Evolutionary conservation across 192 early-diverging fungal species (phyloP).

Genomic region (Coemansia sp.): DNA sequence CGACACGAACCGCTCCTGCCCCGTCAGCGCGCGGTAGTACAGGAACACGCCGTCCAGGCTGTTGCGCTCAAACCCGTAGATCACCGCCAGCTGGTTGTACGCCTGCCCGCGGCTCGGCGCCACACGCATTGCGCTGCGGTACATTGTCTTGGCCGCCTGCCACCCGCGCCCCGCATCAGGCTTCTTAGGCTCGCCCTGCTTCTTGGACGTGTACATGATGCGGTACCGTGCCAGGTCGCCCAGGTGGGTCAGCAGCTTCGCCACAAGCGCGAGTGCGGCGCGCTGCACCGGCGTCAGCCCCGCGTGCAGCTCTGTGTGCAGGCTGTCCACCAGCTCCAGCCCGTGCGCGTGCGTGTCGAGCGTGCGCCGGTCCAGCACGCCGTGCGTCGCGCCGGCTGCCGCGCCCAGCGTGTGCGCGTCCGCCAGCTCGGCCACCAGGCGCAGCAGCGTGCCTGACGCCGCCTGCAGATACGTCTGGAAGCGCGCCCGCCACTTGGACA

Average conservation of each 20-base stretch:
- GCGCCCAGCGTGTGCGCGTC: slow-evolving; percentile 26
- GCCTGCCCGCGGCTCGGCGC: slow-evolving; percentile 48
- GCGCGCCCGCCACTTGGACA: slow-evolving; percentile 35
- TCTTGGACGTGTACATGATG: slow-evolving; percentile 24
- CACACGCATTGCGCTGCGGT: slow-evolving; percentile 34
- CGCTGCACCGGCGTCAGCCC: slow-evolving; percentile 23
- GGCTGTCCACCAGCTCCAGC: slow-evolving; percentile 24
- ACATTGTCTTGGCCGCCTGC: slow-evolving; percentile 45
- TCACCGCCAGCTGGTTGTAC: slow-evolving; percentile 48
- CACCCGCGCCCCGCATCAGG: slow-evolving; percentile 11
- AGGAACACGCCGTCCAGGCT: slow-evolving; percentile 27
- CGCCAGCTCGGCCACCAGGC: slow-evolving; percentile 36
- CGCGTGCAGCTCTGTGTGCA: slow-evolving; percentile 33
- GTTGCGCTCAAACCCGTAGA: slow-evolving; percentile 40
- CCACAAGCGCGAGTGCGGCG: slow-evolving; percentile 27
- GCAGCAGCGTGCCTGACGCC: slow-evolving; percentile 23
- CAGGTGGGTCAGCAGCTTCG: slow-evolving; percentile 33
- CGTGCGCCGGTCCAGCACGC: slow-evolving; percentile 31
- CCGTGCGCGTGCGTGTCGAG: slow-evolving; percentile 29
- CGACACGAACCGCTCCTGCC: slow-evolving; percentile 19
- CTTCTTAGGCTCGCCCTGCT: slow-evolving; percentile 11
- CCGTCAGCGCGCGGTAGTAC: slow-evolving; percentile 45
- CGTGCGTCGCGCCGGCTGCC: slow-evolving; percentile 6
- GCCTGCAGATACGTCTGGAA: slow-evolving; percentile 40
- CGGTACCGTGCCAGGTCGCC: slow-evolving; percentile 49